A percentile compares a stretch with the other conserved stretches of the same genome.
These are phyloP conservation scores for Candida albicans DNA, from an alignment of 1,139 yeast genomes.

Conservation along the genomic window DNA sequence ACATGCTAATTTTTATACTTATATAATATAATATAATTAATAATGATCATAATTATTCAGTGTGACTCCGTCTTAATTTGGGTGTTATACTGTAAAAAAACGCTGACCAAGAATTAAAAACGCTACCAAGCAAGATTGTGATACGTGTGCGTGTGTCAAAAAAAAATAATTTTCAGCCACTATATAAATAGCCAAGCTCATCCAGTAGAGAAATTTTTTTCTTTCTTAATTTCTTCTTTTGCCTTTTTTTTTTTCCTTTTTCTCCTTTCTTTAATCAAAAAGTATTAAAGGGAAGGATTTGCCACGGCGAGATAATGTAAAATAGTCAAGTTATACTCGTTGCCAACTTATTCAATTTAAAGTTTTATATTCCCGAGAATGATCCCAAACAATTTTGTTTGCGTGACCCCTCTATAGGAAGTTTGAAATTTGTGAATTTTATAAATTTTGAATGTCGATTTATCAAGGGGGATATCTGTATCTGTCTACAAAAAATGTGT, in stretches of 20 bases:
- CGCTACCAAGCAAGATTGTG: too few species aligned
- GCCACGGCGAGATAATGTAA: constrained; percentile 69
- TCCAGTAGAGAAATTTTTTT: constrained; percentile 8
- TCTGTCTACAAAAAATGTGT: too few species aligned
- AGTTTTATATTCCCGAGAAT: constrained; percentile 48
- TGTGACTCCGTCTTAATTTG: neutral
- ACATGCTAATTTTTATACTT: neutral
- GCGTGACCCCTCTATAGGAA: constrained; percentile 52
- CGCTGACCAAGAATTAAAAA: too few species aligned
- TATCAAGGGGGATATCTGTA: constrained; percentile 49
- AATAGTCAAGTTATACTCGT: constrained; percentile 63
- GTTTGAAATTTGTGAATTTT: constrained; percentile 54
- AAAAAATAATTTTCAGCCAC: too few species aligned
- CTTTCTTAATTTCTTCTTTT: constrained; percentile 6
- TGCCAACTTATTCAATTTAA: constrained; percentile 49
- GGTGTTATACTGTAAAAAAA: neutral
- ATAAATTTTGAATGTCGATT: constrained; percentile 62
- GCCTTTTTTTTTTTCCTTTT: constrained; percentile 10
- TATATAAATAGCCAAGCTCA: neutral
- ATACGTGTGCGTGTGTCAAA: too few species aligned
- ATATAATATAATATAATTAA: neutral
- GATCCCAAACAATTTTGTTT: constrained; percentile 15
- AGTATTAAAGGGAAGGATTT: constrained; percentile 56
- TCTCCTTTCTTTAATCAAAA: constrained; percentile 52
- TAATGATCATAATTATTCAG: neutral